Percentiles rank a stretch among this genome's conserved stretches.
These are phyloP conservation scores for Pseudonitzschia multiseries DNA, from an alignment of 108 stramenopile species.

Conservation along the genomic window DNA sequence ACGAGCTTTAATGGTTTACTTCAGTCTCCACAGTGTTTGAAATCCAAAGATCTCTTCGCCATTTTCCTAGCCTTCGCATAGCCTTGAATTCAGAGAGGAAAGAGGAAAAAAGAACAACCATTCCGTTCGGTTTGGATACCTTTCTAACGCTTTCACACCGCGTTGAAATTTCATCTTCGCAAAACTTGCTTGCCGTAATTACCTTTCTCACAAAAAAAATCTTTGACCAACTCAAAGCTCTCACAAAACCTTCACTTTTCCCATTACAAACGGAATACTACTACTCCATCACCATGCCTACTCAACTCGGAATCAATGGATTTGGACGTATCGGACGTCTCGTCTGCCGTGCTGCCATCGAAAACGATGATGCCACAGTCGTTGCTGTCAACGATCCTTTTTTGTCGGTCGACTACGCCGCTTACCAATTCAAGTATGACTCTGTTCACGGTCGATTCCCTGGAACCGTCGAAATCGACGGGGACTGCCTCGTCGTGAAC, in stretches of 20 bases:
- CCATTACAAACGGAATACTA: neutral
- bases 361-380: conserved; percentile 80
- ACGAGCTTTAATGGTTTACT: neutral
- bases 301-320: conserved; percentile 92
- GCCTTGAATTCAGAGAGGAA: conserved; percentile 6
- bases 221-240: conserved; percentile 7
- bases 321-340: conserved; percentile 97
- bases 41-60: conserved; percentile 1
- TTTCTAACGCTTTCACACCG: neutral
- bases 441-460: conserved; percentile 92
- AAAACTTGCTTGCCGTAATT: neutral
- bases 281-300: conserved; percentile 45
- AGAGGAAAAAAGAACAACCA: conserved; percentile 1
- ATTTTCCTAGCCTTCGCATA: neutral
- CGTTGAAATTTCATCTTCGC: neutral
- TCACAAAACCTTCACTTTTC: neutral
- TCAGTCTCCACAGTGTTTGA: neutral
- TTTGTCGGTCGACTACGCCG: conserved; percentile 79
- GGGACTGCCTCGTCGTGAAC: conserved; percentile 84
- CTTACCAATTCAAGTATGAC: conserved; percentile 97
- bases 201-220: conserved; percentile 9
- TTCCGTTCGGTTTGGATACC: neutral
- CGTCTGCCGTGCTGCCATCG: conserved; percentile 92
- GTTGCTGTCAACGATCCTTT: conserved; percentile 96
- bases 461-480: conserved; percentile 78